phyloP scores from a whole-genome alignment of 2,329 filamentous ascomycete genomes.

The Penicillium italicum region DNA sequence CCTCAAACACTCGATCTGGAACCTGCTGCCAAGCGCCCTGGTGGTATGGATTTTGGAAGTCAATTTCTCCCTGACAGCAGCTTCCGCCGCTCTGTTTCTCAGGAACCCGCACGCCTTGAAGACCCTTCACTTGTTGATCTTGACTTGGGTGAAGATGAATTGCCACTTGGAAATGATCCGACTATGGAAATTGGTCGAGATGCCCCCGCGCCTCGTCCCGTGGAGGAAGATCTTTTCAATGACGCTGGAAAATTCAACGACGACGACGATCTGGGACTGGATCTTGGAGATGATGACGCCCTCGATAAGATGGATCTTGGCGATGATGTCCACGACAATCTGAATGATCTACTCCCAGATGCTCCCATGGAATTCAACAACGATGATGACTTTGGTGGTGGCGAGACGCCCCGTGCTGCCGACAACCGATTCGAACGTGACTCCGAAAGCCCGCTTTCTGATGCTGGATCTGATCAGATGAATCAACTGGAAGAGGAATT shows the following conservation, averaged over 20 bases:
- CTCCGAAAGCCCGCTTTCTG: slow-evolving; percentile 67
- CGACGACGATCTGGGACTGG: slow-evolving; percentile 50
- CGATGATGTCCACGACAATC: slow-evolving; percentile 48
- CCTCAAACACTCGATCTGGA: slow-evolving; percentile 61
- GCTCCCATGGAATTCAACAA: slow-evolving; percentile 52
- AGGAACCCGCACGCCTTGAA: slow-evolving; percentile 55
- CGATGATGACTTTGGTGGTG: slow-evolving; percentile 58
- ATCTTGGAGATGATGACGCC: slow-evolving; percentile 47
- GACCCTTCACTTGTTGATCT: slow-evolving; percentile 72
- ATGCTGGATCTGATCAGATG: slow-evolving; percentile 63
- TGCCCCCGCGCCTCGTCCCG: slow-evolving; percentile 63
- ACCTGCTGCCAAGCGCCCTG: slow-evolving; percentile 35
- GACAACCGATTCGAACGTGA: slow-evolving; percentile 55
- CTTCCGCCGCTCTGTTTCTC: slow-evolving; percentile 44
- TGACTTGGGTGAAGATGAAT: slow-evolving; percentile 60
- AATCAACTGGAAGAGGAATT: slow-evolving; percentile 51
- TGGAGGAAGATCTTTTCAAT: slow-evolving; percentile 53
- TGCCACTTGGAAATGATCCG: slow-evolving; percentile 62
- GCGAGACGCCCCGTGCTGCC: slow-evolving; percentile 49
- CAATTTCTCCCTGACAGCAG: slow-evolving; percentile 71
- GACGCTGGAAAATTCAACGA: slow-evolving; percentile 64
- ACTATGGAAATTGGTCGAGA: slow-evolving; percentile 91
- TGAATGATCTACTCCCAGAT: slow-evolving; percentile 55
- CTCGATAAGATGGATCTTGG: slow-evolving; percentile 38
- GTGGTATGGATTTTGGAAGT: slow-evolving; percentile 59